Base-by-base conservation (phyloP, 208 protist genomes). In the Crithidia expoeki region DNA sequence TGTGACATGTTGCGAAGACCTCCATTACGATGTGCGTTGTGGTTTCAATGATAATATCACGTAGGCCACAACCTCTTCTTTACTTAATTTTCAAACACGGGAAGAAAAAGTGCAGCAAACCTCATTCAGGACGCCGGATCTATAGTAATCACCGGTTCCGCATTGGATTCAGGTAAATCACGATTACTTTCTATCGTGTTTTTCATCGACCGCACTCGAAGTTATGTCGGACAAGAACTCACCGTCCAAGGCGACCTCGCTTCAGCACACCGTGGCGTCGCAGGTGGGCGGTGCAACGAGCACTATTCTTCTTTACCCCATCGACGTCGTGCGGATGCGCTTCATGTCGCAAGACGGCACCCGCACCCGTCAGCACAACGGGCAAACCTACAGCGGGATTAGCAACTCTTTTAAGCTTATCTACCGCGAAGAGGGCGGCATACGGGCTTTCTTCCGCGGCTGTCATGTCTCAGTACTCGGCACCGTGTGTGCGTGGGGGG, bases 311-410 rank as follows among this genome's bases (percentile, higher is more conserved):
- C 74, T 93, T 6, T 96, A 97, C 68, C 96, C 96, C 3, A 68
- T 98, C 12, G 96, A 98, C 68, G 68, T 95, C 14, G 58, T 98
- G 38, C 89, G 92, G 44, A 92, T 90, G 53, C 85, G 94, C 16
- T 93, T 94, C 52, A 94, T 97, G 66, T 93, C 92, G 33, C 90
- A 95, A 68, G 90, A 96, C 49, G 83, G 92, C 60, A 93, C 81
- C 21, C 28, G 30, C 28, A 58, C 77, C 4, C 88, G 93, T 2
- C 76, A 89, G 50, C 88, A 94, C 73, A 93, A 96, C 78, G 85
- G 84, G 3, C 77, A 84, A 49, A 90, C 81, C 14, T 92, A 92
- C 69, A 73, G 56, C 12, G 88, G 81, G 32, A 71, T 88, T 21
- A 0, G 0, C 11, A 57, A 30, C 16, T 70, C 86, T 10, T 77